These are phyloP conservation scores for Geotrichum fermentans DNA, from an alignment of 1,139 yeast species.

Conservation along the genomic window DNA sequence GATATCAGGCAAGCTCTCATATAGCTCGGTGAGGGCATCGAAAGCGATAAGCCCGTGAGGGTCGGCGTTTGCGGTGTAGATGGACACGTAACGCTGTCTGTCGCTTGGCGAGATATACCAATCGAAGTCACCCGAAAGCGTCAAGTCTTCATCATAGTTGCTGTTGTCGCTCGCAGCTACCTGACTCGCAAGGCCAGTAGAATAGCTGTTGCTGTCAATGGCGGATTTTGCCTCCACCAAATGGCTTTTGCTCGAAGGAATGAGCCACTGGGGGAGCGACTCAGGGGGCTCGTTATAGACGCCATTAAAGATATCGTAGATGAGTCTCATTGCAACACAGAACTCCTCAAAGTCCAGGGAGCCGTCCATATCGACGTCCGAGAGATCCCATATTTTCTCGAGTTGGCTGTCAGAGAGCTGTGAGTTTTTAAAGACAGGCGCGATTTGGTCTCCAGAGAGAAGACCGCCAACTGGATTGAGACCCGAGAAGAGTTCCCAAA, in stretches of 20 bases:
- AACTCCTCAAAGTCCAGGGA: slow-evolving; percentile 92
- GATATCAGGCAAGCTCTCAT: slow-evolving; percentile 61
- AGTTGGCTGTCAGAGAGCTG: slow-evolving; percentile 71
- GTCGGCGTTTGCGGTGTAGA: slow-evolving; percentile 73
- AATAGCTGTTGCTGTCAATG: slow-evolving; percentile 31
- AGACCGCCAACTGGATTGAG: slow-evolving; percentile 73
- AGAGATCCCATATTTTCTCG: slow-evolving; percentile 81
- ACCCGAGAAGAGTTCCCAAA: slow-evolving; percentile 95
- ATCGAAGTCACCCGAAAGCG: slow-evolving; percentile 68
- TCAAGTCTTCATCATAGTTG: slow-evolving; percentile 52
- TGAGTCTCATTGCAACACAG: slow-evolving; percentile 92
- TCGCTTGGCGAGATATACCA: slow-evolving; percentile 96
- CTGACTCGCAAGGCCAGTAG: slow-evolving; percentile 19
- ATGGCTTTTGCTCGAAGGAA: slow-evolving; percentile 84
- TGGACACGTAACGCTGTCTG: slow-evolving; percentile 67
- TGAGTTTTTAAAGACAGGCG: slow-evolving; percentile 83
- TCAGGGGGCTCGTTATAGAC: slow-evolving; percentile 59
- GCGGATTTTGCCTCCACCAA: slow-evolving; percentile 78
- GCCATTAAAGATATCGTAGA: slow-evolving; percentile 85
- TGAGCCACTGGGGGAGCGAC: slow-evolving; percentile 80
- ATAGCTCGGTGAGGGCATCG: slow-evolving; percentile 64
- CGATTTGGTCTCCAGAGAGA: slow-evolving; percentile 78
- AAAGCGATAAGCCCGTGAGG: slow-evolving; percentile 77
- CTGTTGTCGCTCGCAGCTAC: slow-evolving; percentile 20
- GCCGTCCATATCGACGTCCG: slow-evolving; percentile 92